Percentiles rank a stretch among this genome's conserved stretches.
Evolutionary conservation across 2,329 filamentous ascomycete genomes (phyloP).

Genomic region (Gaeumannomyces tritici): DNA sequence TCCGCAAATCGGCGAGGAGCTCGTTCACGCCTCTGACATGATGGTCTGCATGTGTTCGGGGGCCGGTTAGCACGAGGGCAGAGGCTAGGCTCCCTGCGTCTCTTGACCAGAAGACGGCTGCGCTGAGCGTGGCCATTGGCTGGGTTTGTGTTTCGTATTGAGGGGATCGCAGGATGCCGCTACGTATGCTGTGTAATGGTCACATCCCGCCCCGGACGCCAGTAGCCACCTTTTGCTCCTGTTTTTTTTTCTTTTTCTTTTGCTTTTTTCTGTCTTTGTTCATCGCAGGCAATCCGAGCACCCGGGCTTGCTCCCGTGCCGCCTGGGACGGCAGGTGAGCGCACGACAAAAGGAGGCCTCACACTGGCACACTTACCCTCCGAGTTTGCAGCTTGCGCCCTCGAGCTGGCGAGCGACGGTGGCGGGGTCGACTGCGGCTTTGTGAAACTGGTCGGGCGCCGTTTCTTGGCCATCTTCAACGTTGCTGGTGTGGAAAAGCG

Average conservation of each 20-base stretch:
- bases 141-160: slow-evolving; percentile 1
- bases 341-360: background rate
- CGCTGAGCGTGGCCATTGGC: background rate
- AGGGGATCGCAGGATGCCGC: background rate
- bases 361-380: background rate
- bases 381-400: background rate
- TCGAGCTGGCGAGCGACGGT: slow-evolving; percentile 32
- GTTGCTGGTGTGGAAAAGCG: background rate
- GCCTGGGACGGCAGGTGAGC: background rate
- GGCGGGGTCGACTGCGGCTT: slow-evolving; percentile 49
- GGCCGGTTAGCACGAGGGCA: background rate
- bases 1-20: slow-evolving; percentile 47
- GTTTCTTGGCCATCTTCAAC: slow-evolving; percentile 52
- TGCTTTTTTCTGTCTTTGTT: background rate
- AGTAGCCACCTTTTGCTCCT: background rate
- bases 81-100: background rate
- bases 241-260: background rate
- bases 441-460: slow-evolving; percentile 43
- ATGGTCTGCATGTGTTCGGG: slow-evolving; percentile 5
- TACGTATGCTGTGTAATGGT: slow-evolving; percentile 2
- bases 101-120: background rate
- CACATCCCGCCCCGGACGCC: background rate
- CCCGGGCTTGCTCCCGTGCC: background rate
- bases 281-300: background rate
- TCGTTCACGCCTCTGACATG: slow-evolving; percentile 43